Evolutionary conservation across 495 filamentous ascomycete genomes (phyloP).

Genomic region (Thermothielavioides terrestris): DNA sequence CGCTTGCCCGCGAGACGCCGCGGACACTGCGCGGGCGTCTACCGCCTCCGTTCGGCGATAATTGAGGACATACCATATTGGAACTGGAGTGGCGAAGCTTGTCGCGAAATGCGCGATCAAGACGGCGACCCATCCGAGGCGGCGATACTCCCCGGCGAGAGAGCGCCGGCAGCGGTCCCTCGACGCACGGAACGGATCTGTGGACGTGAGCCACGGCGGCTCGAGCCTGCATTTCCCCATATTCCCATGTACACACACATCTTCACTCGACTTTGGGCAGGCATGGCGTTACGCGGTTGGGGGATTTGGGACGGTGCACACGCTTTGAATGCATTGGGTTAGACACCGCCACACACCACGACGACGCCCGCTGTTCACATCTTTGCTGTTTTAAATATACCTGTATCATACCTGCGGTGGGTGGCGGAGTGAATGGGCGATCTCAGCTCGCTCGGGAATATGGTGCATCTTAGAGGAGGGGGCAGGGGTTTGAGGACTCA

Average conservation of each 20-base stretch:
- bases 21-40: no score
- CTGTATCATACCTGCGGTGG: conserved; percentile 1
- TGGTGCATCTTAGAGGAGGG: conserved; percentile 1
- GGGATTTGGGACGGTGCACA: background rate
- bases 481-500: background rate
- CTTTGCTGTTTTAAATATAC: conserved; percentile 1
- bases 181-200: background rate
- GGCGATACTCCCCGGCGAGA: background rate
- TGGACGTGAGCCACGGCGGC: background rate
- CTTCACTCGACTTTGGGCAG: conserved; percentile 44
- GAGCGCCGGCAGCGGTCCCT: background rate
- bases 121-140: background rate
- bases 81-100: background rate
- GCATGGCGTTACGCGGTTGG: conserved; percentile 32
- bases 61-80: no score
- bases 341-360: background rate
- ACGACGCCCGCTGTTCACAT: background rate
- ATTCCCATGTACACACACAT: conserved; percentile 19
- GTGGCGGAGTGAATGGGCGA: background rate
- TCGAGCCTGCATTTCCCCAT: background rate
- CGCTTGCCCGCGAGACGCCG: no score
- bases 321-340: conserved; percentile 2
- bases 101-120: no score
- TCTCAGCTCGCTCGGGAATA: background rate
- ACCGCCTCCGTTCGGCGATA: no score